phyloP scores from a whole-genome alignment of 1,139 yeast genomes.

The Suhomyces choctaworum region DNA sequence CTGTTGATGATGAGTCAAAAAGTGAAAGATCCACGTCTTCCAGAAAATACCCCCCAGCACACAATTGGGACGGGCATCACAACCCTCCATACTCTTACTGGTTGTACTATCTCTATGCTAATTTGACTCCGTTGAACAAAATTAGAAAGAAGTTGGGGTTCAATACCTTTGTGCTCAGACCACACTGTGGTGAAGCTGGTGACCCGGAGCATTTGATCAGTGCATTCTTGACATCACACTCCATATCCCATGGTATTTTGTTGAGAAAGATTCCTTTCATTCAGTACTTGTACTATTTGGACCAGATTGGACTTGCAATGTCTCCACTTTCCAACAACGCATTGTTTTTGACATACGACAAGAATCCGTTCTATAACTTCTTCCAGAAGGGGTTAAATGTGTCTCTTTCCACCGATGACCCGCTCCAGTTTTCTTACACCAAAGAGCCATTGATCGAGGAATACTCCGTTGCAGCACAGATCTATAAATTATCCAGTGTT shows the following conservation, averaged over 20 bases:
- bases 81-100: conserved; percentile 99
- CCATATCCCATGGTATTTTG: conserved; percentile 92
- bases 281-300: conserved; percentile 88
- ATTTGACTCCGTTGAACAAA: conserved; percentile 79
- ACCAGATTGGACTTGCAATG: conserved; percentile 98
- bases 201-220: conserved; percentile 95
- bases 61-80: conserved; percentile 69
- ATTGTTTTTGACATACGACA: conserved; percentile 89
- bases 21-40: conserved; percentile 73
- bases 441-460: conserved; percentile 98
- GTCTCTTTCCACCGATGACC: conserved; percentile 75
- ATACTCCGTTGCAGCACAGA: conserved; percentile 96
- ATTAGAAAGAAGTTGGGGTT: conserved; percentile 73
- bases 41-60: conserved; percentile 79
- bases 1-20: conserved; percentile 97
- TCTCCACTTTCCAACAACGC: conserved; percentile 97
- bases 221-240: conserved; percentile 86
- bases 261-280: conserved; percentile 91
- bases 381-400: conserved; percentile 93
- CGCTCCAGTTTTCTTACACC: conserved; percentile 89
- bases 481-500: conserved; percentile 87
- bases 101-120: conserved; percentile 83
- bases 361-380: conserved; percentile 86
- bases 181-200: conserved; percentile 99
- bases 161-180: conserved; percentile 89